A percentile compares a stretch with the other conserved stretches of the same genome.
Evolutionary conservation across 331 rosid species (phyloP).

Genomic region (Dryas integrifolia): DNA sequence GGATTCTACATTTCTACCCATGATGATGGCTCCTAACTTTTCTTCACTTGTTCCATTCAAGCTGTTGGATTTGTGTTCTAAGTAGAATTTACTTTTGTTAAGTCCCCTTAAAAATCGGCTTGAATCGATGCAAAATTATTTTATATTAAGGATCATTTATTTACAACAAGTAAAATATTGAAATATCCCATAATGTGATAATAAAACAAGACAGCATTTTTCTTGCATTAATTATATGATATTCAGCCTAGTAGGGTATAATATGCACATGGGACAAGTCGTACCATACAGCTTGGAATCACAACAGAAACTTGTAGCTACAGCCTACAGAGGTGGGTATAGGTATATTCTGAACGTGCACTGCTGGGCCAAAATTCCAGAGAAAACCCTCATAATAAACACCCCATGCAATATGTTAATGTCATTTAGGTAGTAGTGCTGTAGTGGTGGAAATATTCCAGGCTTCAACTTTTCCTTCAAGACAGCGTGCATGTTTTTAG

Average conservation of each 20-base stretch:
- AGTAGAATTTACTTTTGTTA: not conserved
- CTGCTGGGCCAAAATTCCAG: not conserved
- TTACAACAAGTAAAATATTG: too few species aligned
- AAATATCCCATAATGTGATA: too few species aligned
- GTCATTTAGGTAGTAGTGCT: not conserved
- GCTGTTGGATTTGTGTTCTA: not conserved
- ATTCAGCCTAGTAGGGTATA: not conserved
- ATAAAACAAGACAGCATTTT: too few species aligned
- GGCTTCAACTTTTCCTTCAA: constrained; percentile 17
- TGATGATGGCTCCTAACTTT: not conserved
- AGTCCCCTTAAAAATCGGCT: not conserved
- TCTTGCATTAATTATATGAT: too few species aligned
- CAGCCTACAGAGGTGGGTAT: not conserved
- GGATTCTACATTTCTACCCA: not conserved
- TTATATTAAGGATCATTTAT: too few species aligned
- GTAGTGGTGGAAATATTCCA: constrained; percentile 13
- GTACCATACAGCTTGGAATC: not conserved
- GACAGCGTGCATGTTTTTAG: constrained; percentile 13
- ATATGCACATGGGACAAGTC: not conserved
- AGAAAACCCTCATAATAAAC: not conserved
- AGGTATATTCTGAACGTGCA: constrained; percentile 23
- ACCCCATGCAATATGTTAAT: not conserved
- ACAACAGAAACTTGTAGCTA: not conserved
- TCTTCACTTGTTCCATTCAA: constrained; percentile 6
- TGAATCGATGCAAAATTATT: not conserved